Conservation (phyloP, 352 stramenopile genomes). For the Phytopythium sindhum region DNA sequence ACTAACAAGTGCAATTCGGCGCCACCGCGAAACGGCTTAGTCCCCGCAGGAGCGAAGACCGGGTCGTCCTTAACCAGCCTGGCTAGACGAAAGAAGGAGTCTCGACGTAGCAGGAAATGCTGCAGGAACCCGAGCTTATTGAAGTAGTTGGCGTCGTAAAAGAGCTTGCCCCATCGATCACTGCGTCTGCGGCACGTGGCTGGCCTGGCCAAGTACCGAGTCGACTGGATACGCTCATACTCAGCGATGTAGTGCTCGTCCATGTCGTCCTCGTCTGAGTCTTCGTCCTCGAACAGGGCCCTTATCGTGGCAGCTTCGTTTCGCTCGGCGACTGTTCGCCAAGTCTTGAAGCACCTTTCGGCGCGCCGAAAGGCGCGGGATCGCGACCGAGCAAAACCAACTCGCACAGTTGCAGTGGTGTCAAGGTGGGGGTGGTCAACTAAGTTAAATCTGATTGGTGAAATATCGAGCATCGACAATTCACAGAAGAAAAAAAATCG, state of each 20-base stretch:
- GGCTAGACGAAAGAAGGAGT: background rate
- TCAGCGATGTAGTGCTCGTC: background rate
- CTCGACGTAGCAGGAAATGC: background rate
- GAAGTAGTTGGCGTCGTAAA: background rate
- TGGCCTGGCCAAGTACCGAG: background rate
- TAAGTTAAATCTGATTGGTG: too few species aligned
- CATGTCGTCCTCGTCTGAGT: background rate
- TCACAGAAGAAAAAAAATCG: too few species aligned
- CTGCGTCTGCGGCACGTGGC: background rate
- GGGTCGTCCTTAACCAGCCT: background rate
- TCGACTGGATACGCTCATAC: background rate
- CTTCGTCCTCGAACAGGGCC: background rate
- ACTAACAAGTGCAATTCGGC: conserved; percentile 17
- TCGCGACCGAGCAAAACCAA: too few species aligned
- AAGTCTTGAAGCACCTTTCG: too few species aligned
- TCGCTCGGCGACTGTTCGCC: too few species aligned
- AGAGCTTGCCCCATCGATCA: background rate
- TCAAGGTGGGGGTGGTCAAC: too few species aligned
- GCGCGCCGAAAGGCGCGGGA: too few species aligned
- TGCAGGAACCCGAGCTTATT: background rate
- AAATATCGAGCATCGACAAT: too few species aligned
- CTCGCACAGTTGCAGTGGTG: too few species aligned
- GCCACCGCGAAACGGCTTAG: conserved; percentile 16
- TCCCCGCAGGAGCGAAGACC: conserved; percentile 5
- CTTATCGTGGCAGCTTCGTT: background rate